These are phyloP conservation scores for Kwoniella pini DNA, from an alignment of 768 basidiomycete genomes.

Conservation along the genomic window DNA sequence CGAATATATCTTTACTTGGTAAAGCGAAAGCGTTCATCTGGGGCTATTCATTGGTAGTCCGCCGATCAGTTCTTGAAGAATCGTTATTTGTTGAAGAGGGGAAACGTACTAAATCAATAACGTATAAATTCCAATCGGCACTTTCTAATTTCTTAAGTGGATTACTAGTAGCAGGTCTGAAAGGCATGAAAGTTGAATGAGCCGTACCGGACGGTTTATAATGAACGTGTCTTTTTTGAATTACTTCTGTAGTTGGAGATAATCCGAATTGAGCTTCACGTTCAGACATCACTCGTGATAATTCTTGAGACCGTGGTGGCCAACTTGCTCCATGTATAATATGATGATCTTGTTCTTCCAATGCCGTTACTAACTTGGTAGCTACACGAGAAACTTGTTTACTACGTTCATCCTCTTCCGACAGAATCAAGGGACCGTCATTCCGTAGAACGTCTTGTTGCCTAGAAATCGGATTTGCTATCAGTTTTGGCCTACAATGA, in stretches of 20 bases:
- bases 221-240: slow-evolving; percentile 15
- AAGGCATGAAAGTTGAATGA: slow-evolving; percentile 53
- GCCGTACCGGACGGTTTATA: slow-evolving; percentile 44
- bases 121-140: slow-evolving; percentile 57
- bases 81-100: too few relatives aligned
- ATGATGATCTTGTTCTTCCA: slow-evolving; percentile 53
- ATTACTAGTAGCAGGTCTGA: slow-evolving; percentile 54
- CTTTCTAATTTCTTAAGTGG: slow-evolving; percentile 55
- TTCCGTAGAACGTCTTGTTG: slow-evolving; percentile 54
- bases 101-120: slow-evolving; percentile 56
- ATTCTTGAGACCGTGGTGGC: slow-evolving; percentile 46
- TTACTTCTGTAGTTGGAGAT: not conserved
- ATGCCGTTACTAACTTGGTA: slow-evolving; percentile 54
- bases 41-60: slow-evolving; percentile 43
- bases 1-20: slow-evolving; percentile 58
- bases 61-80: not conserved
- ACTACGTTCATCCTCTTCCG: slow-evolving; percentile 52
- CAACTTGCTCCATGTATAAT: slow-evolving; percentile 51
- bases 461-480: too few relatives aligned
- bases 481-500: too few relatives aligned
- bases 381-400: slow-evolving; percentile 53
- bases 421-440: slow-evolving; percentile 55
- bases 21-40: slow-evolving; percentile 57
- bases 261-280: slow-evolving; percentile 30
- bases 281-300: slow-evolving; percentile 46